A percentile compares a stretch with the other conserved stretches of the same genome.
phyloP scores from a whole-genome alignment of 441 rosid genomes.

The Euphorbia neoarborescens region DNA sequence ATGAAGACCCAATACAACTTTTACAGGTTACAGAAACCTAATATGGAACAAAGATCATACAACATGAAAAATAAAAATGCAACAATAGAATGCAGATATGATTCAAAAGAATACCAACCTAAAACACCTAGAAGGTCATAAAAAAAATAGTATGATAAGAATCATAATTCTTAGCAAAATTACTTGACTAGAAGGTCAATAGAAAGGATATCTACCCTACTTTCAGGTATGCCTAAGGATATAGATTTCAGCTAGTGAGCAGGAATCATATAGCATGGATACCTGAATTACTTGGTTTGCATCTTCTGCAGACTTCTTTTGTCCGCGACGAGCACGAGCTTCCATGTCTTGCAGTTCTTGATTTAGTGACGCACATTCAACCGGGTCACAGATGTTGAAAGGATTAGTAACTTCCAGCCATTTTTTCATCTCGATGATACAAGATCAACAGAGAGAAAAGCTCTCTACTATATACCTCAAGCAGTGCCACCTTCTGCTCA shows the following conservation, averaged over 20 bases:
- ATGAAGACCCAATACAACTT: slow-evolving; percentile 6
- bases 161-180: neutral
- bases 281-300: slow-evolving; percentile 95
- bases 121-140: neutral
- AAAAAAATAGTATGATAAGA: neutral
- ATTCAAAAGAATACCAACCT: neutral
- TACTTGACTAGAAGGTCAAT: neutral
- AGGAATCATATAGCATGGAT: slow-evolving; percentile 6
- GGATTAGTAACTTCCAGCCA: slow-evolving; percentile 11
- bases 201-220: neutral
- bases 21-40: slow-evolving; percentile 9
- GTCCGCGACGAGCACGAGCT: slow-evolving; percentile 75
- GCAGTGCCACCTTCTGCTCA: slow-evolving; percentile 86
- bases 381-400: slow-evolving; percentile 39
- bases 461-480: slow-evolving; percentile 53
- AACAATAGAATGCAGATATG: neutral
- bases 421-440: neutral
- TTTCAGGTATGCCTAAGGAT: neutral
- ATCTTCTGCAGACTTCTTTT: slow-evolving; percentile 83
- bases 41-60: neutral
- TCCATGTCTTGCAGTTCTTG: slow-evolving; percentile 98
- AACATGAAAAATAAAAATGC: neutral
- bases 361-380: slow-evolving; percentile 72
- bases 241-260: neutral
- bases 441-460: slow-evolving; percentile 7